Conservation (phyloP, 1,284 basidiomycete genomes). For the Meripilus lineatus region DNA sequence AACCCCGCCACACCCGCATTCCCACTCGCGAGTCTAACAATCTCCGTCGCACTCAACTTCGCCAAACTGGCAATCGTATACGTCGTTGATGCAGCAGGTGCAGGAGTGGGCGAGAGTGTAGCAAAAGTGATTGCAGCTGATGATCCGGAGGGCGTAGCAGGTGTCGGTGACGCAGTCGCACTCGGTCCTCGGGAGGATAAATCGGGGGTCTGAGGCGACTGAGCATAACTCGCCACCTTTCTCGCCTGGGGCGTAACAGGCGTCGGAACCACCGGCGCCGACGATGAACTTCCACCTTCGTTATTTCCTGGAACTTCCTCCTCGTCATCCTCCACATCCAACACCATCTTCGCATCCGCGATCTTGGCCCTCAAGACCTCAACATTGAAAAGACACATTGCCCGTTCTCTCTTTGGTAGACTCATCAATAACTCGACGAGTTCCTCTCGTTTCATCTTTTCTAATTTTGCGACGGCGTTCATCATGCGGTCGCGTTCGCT, state of each 20-base stretch:
- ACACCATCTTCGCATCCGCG: slow-evolving; percentile 75
- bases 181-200: slow-evolving; percentile 68
- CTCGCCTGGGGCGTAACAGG: slow-evolving; percentile 52
- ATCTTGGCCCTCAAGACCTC: slow-evolving; percentile 78
- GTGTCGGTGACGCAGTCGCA: slow-evolving; percentile 62
- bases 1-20: slow-evolving; percentile 52
- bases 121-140: too few species aligned
- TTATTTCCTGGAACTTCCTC: slow-evolving; percentile 36
- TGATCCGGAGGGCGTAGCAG: slow-evolving; percentile 32
- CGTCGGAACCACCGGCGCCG: slow-evolving; percentile 41
- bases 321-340: slow-evolving; percentile 65
- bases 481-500: slow-evolving; percentile 74
- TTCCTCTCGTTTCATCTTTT: slow-evolving; percentile 50
- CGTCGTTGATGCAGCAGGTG: slow-evolving; percentile 11
- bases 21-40: slow-evolving; percentile 58
- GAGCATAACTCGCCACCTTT: slow-evolving; percentile 38
- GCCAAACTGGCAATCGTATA: slow-evolving; percentile 51
- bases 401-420: slow-evolving; percentile 82
- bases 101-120: too few species aligned
- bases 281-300: too few species aligned
- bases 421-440: slow-evolving; percentile 79
- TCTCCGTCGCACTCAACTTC: slow-evolving; percentile 63
- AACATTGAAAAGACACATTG: slow-evolving; percentile 84
- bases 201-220: slow-evolving; percentile 66
- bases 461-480: slow-evolving; percentile 61